Conservation (phyloP, 1,284 basidiomycete species). For the Cutaneotrichosporon arboriforme region DNA sequence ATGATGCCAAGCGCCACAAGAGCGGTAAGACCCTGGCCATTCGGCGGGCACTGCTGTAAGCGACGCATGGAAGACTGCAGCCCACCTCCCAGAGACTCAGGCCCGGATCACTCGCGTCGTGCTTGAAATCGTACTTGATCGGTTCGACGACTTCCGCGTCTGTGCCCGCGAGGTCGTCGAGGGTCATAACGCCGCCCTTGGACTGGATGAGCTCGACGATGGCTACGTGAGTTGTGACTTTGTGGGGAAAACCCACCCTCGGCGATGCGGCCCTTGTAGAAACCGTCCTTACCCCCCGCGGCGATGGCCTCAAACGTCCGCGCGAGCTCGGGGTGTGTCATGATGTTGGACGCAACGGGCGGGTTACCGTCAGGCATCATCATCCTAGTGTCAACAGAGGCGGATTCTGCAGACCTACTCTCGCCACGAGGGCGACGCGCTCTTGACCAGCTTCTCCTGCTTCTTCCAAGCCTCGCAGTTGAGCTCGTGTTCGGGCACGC, state of each 20-base stretch:
- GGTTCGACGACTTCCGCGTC: slow-evolving; percentile 71
- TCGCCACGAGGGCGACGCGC: slow-evolving; percentile 70
- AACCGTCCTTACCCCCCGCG: slow-evolving; percentile 76
- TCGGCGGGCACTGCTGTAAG: slow-evolving; percentile 71
- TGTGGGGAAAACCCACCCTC: slow-evolving; percentile 4
- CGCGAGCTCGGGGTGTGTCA: slow-evolving; percentile 71
- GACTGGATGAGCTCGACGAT: slow-evolving; percentile 73
- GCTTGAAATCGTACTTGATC: slow-evolving; percentile 68
- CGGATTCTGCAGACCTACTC: slow-evolving; percentile 42
- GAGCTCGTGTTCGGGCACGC: slow-evolving; percentile 61
- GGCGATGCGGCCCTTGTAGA: slow-evolving; percentile 82
- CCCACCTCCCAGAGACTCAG: slow-evolving; percentile 60
- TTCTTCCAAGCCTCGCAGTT: slow-evolving; percentile 63
- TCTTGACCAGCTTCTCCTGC: slow-evolving; percentile 68
- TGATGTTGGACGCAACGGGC: slow-evolving; percentile 64
- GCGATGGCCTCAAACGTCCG: slow-evolving; percentile 73
- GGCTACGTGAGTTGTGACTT: slow-evolving; percentile 50
- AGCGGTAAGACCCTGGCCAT: slow-evolving; percentile 91
- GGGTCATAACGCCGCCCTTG: slow-evolving; percentile 80
- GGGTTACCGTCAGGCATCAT: slow-evolving; percentile 40
- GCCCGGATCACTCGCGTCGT: slow-evolving; percentile 50
- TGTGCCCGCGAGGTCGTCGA: slow-evolving; percentile 78
- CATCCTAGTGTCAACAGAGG: slow-evolving; percentile 34
- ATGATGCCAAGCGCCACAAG: slow-evolving; percentile 85
- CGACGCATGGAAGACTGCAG: slow-evolving; percentile 62